Conservation (phyloP, 257 asterid species). For the Prunella vulgaris region DNA sequence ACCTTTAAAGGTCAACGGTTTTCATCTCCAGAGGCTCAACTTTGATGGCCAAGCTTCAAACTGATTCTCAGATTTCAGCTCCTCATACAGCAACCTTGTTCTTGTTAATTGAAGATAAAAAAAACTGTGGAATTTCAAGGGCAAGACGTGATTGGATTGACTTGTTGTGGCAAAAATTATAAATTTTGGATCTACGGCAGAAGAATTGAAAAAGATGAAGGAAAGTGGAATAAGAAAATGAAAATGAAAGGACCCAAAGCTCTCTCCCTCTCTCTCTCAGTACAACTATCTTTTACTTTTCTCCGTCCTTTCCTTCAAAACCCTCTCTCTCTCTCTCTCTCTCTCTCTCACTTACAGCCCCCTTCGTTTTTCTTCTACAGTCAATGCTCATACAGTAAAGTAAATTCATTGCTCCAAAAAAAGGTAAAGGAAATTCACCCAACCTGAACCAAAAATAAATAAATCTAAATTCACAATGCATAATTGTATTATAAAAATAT, state of each 20-base stretch:
- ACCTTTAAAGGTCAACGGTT: conserved; percentile 29
- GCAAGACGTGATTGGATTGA: not conserved
- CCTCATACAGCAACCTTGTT: too few relatives aligned
- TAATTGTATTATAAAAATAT: too few relatives aligned
- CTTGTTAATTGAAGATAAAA: not conserved
- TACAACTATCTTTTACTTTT: conserved; percentile 27
- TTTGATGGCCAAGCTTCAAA: conserved; percentile 13
- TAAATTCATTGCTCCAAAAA: too few relatives aligned
- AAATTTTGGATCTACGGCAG: conserved; percentile 28
- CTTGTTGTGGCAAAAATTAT: conserved; percentile 2
- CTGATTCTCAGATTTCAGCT: conserved; percentile 18
- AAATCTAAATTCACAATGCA: too few relatives aligned
- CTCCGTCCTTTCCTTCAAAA: conserved; percentile 20
- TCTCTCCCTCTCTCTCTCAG: not conserved
- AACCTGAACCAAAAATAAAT: too few relatives aligned
- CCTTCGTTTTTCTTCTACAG: not conserved
- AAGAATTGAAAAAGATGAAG: not conserved
- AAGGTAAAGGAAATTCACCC: too few relatives aligned
- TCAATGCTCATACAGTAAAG: not conserved
- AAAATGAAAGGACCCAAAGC: conserved; percentile 28
- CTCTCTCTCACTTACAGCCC: too few relatives aligned
- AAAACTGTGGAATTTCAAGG: not conserved
- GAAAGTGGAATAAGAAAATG: conserved; percentile 9
- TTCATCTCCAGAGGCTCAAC: conserved; percentile 19
- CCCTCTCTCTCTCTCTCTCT: conserved; percentile 11